Base-by-base conservation (phyloP, 2,329 filamentous ascomycete species). In the Talaromyces sp. region DNA sequence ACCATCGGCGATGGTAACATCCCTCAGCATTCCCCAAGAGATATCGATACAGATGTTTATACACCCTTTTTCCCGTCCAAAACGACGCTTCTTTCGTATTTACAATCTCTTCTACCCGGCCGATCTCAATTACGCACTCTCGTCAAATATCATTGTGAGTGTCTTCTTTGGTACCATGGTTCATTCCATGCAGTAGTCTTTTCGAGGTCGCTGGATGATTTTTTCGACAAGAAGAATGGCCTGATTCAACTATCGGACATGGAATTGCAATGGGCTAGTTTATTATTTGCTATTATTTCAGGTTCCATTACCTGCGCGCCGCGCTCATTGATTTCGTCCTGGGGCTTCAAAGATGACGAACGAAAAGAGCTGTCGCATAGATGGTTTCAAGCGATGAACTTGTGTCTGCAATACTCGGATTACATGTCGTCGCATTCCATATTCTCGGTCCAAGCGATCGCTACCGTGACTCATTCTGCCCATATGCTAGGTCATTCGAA, bases 151-250 rank as follows among this genome's bases (percentile, higher is more conserved):
- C 63, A 64, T 33, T 64, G 56, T 17, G 63, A 64, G 13, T 64
- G 57, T 47, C 49, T 64, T n/a, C 47, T 64, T 19, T 64, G 63
- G 63, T 64, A 64, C 39, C 63, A 64, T 47, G 63, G 63, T 2
- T 64, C 62, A 8, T 64, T 64, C 25, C 62, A 64, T n/a, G 31
- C 62, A n/a, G 19, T 43, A 2, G 37, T 64, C 17, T 64, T 64
- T 50, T 43, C 15, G 3, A 31, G n/a, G 52, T 50, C 33, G 2
- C 25, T 64, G 3, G 47, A 64, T 2, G 57, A 60, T 10, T 54
- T 64, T 9, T 41, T 50, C 27, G 25, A 43, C 6, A 35, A 61
- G 15, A 43, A 35, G n/a, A 59, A 59, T 13, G 56, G 62, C n/a
- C 41, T 60, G n/a, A 43, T 52, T 54, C 25, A 45, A 37, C 17